Evolutionary conservation across 2,329 filamentous ascomycete genomes (phyloP).

Genomic region (Clarireedia monteithiana): DNA sequence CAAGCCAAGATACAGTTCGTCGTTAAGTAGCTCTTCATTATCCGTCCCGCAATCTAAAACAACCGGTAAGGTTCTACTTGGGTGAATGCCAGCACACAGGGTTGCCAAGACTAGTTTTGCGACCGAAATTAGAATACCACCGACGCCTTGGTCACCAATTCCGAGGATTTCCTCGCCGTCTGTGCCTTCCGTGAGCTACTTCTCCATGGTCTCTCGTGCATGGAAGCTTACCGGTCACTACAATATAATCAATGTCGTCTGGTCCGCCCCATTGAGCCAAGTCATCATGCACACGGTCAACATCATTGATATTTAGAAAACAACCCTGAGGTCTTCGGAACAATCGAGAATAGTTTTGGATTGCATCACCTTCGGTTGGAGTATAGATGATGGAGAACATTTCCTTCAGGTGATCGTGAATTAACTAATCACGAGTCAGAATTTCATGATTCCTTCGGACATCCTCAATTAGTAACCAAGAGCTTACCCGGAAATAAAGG

Average conservation of each 20-base stretch:
- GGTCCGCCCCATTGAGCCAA: conserved; percentile 59
- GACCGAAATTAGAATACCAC: conserved; percentile 74
- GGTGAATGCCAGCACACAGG: conserved; percentile 79
- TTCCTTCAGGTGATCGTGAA: conserved; percentile 71
- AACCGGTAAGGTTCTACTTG: conserved; percentile 68
- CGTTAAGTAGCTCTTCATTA: conserved; percentile 65
- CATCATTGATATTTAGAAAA: conserved; percentile 67
- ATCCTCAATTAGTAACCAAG: background rate
- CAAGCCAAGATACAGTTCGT: conserved; percentile 74
- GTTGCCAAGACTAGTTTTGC: conserved; percentile 81
- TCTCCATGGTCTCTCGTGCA: conserved; percentile 17
- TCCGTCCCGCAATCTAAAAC: conserved; percentile 82
- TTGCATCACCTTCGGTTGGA: conserved; percentile 82
- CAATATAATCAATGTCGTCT: conserved; percentile 81
- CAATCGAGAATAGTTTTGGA: conserved; percentile 71
- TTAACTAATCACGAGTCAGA: conserved; percentile 41
- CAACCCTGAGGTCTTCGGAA: conserved; percentile 76
- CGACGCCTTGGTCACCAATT: conserved; percentile 83
- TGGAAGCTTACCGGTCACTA: conserved; percentile 63
- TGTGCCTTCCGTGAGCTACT: conserved; percentile 21
- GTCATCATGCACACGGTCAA: conserved; percentile 56
- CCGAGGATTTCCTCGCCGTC: conserved; percentile 69
- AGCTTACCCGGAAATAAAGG: conserved; percentile 62
- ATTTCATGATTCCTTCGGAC: background rate
- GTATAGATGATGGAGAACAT: conserved; percentile 93